phyloP scores from a whole-genome alignment of 352 stramenopile genomes.

The Pythium utonaiense region DNA sequence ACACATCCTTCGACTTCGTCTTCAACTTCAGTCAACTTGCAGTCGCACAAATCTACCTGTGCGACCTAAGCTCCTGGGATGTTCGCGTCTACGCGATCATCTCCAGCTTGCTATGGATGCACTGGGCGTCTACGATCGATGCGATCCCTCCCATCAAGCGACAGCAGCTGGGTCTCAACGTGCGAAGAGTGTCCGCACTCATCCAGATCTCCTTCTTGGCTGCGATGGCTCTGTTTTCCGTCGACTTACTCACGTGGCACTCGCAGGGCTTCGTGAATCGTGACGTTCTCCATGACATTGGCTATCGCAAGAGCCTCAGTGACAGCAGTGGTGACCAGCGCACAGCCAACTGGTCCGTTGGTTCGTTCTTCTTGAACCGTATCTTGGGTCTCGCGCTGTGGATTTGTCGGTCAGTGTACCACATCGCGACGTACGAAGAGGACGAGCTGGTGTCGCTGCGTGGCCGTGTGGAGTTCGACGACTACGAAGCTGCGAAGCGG shows the following conservation, averaged over 20 bases:
- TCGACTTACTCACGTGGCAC: background rate
- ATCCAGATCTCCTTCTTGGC: background rate
- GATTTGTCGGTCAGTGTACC: conserved; percentile 14
- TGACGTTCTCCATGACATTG: background rate
- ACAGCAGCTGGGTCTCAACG: background rate
- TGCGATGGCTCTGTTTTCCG: background rate
- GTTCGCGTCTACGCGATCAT: background rate
- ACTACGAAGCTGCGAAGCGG: background rate
- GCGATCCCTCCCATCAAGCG: conserved; percentile 9
- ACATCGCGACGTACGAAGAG: background rate
- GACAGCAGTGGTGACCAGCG: background rate
- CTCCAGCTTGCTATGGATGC: conserved; percentile 19
- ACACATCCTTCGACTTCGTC: background rate
- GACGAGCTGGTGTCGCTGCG: conserved; percentile 14
- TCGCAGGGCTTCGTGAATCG: background rate
- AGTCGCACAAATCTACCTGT: background rate
- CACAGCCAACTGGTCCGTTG: conserved; percentile 1
- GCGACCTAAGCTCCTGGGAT: background rate
- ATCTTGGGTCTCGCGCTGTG: conserved; percentile 10
- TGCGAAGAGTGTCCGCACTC: background rate
- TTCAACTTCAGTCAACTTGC: background rate
- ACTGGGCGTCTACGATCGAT: conserved; percentile 20
- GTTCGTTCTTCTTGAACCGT: conserved; percentile 17
- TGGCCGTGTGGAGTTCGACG: conserved; percentile 19
- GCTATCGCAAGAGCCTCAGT: background rate